Evolutionary conservation across 768 basidiomycete genomes (phyloP).

Genomic region (Suillus sp.): DNA sequence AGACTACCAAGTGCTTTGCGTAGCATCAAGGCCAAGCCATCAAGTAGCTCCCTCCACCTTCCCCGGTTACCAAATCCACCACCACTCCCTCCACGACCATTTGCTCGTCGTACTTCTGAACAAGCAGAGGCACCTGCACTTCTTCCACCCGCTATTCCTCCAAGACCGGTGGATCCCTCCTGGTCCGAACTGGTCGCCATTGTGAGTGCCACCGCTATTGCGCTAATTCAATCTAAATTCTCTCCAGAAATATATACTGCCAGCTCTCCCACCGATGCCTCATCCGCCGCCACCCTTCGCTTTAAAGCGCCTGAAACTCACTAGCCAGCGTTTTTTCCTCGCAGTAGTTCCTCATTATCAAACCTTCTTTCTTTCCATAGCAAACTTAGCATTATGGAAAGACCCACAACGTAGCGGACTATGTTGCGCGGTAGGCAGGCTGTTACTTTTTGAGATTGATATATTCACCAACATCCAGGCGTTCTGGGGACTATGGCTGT

Average conservation of each 20-base stretch:
- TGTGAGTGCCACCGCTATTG: constrained; percentile 22
- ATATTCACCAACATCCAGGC: constrained; percentile 36
- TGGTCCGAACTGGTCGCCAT: constrained; percentile 30
- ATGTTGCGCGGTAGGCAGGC: constrained; percentile 52
- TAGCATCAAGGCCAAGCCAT: constrained; percentile 10
- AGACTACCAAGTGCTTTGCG: constrained; percentile 31
- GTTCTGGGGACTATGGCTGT: constrained; percentile 68
- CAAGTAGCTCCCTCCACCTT: constrained; percentile 3
- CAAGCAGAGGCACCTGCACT: constrained; percentile 8
- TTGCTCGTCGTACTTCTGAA: not conserved
- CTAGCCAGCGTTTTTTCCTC: constrained; percentile 57
- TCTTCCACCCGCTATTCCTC: constrained; percentile 10
- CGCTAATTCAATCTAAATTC: constrained; percentile 16
- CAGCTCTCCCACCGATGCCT: constrained; percentile 46
- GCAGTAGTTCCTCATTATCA: constrained; percentile 51
- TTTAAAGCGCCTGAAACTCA: constrained; percentile 51
- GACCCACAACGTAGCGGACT: constrained; percentile 46
- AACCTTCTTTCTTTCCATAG: constrained; percentile 42
- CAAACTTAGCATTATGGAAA: constrained; percentile 57
- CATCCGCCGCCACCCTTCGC: constrained; percentile 51
- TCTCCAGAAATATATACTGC: constrained; percentile 43
- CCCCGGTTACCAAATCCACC: constrained; percentile 2
- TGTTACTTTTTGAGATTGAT: constrained; percentile 8
- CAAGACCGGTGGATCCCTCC: constrained; percentile 21
- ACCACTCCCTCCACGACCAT: constrained; percentile 7